Evolutionary conservation across 2,329 filamentous ascomycete species (phyloP), one percentile per base, ranked within the genome.

Genomic region (Sclerotinia trifoliorum): DNA sequence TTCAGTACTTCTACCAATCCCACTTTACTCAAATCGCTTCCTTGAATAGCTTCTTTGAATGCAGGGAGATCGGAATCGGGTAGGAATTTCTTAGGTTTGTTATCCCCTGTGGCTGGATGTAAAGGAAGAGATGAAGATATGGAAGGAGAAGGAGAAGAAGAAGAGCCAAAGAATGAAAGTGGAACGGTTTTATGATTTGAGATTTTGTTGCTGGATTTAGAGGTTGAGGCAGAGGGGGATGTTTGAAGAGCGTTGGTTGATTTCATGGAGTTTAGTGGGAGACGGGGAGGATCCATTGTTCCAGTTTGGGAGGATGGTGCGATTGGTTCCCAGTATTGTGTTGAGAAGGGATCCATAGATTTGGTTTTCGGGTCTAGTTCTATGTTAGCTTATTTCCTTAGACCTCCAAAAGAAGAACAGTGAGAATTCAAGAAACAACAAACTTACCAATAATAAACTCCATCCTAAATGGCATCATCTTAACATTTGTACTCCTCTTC

Each of bases 301-400:
- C 66, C 58, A 19, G 46, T 32, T 51, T 1, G 70, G 6, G 62
- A 42, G 11, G 67, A 58, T 26, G 66, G 32, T 17, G 55, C 44
- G 5, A 65, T 32, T 39, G 74, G 63, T 26, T 72, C 78, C 95
- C 95, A 98, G 78, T 98, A 98, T 0, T 82, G 79, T 0, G 87
- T 87, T 0, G 92, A 94, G 77, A 94, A 96, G 0, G 95, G 95
- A 75, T 99, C 89, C 71, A 99, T 94, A 10, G 88, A 80, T 49
- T 84, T 79, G 19, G 68, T 77, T 32, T 66, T 78, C 76, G 63
- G 81, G 58, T 74, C 75, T 77, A 58, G 11, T 62, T 26, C 44
- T 3, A 51, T 69, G 71, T 67, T 42, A 69, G 62, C 35, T 35
- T 8, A 60, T 57, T 17, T 8, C 1, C 17, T n/a, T 1, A 15